A percentile compares a stretch with the other conserved stretches of the same genome.
Evolutionary conservation across 176 grass and related monocot species (phyloP).

Genomic region (Elymus sibiricus): DNA sequence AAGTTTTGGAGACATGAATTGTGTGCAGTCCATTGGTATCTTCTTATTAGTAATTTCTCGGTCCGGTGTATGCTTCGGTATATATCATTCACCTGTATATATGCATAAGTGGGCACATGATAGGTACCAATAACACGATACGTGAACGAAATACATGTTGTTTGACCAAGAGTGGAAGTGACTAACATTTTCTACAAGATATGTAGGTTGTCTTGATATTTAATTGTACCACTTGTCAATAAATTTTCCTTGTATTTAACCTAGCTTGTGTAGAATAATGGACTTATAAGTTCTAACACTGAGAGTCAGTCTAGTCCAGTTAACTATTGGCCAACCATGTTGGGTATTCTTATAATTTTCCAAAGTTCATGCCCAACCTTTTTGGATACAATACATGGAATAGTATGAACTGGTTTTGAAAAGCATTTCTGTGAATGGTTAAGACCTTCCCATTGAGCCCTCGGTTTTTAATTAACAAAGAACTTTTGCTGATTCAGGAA

Average conservation of each 20-base stretch:
- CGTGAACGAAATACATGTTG: not conserved
- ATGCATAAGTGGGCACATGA: too few species aligned
- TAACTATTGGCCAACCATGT: not conserved
- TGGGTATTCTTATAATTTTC: not conserved
- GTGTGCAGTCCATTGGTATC: not conserved
- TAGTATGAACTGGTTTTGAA: not conserved
- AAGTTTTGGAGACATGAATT: not conserved
- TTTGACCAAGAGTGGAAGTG: not conserved
- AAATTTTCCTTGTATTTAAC: not conserved
- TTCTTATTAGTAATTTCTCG: not conserved
- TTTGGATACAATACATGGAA: not conserved
- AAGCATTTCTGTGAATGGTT: not conserved
- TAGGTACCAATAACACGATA: not conserved
- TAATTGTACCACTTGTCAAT: not conserved
- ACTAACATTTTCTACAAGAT: not conserved
- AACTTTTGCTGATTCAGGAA: not conserved
- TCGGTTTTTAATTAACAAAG: not conserved
- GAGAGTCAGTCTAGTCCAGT: not conserved
- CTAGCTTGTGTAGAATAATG: not conserved
- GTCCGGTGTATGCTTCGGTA: not conserved
- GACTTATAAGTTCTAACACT: not conserved
- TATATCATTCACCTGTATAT: not conserved
- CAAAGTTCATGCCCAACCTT: not conserved
- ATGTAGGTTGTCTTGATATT: not conserved
- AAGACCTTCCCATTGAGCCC: not conserved